Base-by-base conservation (phyloP, 1,284 basidiomycete species). In the Flammula alnicola region DNA sequence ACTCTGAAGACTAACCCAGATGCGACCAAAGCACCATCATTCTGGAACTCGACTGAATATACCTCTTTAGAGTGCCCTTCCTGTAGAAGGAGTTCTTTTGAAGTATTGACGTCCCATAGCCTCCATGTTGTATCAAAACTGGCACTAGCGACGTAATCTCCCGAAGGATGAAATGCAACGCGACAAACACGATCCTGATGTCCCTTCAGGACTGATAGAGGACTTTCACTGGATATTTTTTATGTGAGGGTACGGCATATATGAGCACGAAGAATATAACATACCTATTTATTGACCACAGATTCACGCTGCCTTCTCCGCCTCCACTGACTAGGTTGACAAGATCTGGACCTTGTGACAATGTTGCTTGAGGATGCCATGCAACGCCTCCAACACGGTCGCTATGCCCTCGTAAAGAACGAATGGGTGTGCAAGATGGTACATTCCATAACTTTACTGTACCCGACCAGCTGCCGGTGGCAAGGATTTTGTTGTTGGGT, bases 41-140 rank as follows among this genome's bases (percentile, higher is more conserved):
- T 82, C 65, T 99, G 97, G 66, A 98, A 99, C 49, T 95, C 93
- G 14, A 99, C 80, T 1, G 93, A 79, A 66, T 97, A 98, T 0
- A 99, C 95, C 66, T 97, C 95, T 66, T 95, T 95, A 12, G 94
- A 95, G 65, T 99, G 97, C 0, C 97, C 97, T 67, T 99, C 96
- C 70, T 99, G 97, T 2, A 94, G 69, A 16, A 97, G 74, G 3
- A 99, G 70, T 63, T 98, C 95, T 63, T 86, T 83, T 1, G 84
- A 75, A 1, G 84, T 91, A 37, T 79, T 77, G 2, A 94, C 87
- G 67, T 99, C 95, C 97, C 97, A 99, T 39, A 99, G 70, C 31
- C 97, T 77, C 96, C 97, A 99, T n/a, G 96, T 94, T 3, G 93
- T 97, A 68, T 99, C 97, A 61, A 96, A 99, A 51, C 93, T 93